Evolutionary conservation across 1,139 yeast genomes (phyloP).

Genomic region (Tardiomyces blankii): DNA sequence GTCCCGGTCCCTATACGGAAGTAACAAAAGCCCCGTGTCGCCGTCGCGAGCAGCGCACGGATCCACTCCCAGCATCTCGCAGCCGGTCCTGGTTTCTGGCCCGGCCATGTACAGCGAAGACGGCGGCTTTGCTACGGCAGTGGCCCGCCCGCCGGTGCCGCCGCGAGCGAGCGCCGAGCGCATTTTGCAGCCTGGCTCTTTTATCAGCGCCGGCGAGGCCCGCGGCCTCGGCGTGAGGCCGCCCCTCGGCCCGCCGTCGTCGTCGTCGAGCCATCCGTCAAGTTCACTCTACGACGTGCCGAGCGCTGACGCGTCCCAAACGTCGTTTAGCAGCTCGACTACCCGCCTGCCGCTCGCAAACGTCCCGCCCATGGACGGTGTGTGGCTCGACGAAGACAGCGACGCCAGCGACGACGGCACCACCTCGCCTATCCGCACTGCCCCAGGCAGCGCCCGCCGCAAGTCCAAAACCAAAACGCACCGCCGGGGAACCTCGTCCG

Average conservation of each 20-base stretch:
- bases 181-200: neutral
- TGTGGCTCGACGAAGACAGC: slow-evolving; percentile 19
- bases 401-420: slow-evolving; percentile 7
- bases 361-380: slow-evolving; percentile 17
- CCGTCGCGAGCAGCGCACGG: neutral
- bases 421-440: neutral
- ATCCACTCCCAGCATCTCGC: neutral
- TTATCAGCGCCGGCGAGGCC: neutral
- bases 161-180: neutral
- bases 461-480: neutral
- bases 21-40: neutral
- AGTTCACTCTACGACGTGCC: neutral
- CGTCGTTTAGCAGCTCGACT: neutral
- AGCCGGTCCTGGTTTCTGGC: neutral
- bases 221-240: neutral
- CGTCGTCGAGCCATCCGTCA: neutral
- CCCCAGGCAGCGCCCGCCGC: neutral
- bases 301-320: neutral
- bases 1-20: neutral
- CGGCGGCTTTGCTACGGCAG: neutral
- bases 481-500: neutral
- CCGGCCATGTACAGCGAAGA: neutral
- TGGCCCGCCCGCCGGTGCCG: neutral
- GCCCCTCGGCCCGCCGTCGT: neutral
- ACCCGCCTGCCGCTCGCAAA: neutral